Conservation (phyloP, 2,329 filamentous ascomycete species). For the Ceratocystis harringtonii region DNA sequence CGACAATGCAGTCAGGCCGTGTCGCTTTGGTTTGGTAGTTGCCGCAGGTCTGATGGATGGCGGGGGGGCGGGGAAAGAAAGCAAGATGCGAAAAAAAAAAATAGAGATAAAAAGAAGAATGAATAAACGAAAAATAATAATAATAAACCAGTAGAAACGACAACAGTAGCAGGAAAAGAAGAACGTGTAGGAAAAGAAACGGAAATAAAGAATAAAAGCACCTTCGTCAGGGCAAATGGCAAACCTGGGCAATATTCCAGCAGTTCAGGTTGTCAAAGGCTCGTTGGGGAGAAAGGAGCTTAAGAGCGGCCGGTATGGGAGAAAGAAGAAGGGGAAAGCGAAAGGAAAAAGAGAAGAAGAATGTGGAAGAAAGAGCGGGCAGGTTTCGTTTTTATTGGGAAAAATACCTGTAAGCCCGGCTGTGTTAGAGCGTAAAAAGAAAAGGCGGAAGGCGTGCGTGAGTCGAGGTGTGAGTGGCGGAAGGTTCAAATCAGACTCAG, state of each 20-base stretch:
- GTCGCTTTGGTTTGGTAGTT: neutral
- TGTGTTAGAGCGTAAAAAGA: neutral
- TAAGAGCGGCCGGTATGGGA: neutral
- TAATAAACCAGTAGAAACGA: neutral
- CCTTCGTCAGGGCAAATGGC: slow-evolving; percentile 3
- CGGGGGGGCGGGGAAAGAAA: neutral
- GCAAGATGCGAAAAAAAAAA: slow-evolving; percentile 1
- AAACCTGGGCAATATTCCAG: slow-evolving; percentile 18
- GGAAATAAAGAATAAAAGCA: neutral
- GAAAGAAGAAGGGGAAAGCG: neutral
- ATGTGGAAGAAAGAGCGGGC: neutral
- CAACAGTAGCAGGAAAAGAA: neutral
- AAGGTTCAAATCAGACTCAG: neutral
- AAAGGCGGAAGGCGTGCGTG: neutral
- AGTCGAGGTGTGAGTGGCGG: neutral
- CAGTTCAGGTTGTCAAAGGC: slow-evolving; percentile 13
- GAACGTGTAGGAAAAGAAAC: neutral
- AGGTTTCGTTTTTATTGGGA: neutral
- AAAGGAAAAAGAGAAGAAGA: neutral
- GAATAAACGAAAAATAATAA: neutral
- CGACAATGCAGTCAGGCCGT: slow-evolving; percentile 6
- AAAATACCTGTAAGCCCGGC: neutral
- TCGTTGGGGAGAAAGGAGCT: slow-evolving; percentile 1
- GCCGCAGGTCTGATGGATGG: neutral
- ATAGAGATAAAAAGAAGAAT: neutral